Conservation (phyloP, 2,329 filamentous ascomycete genomes). For the Colletotrichum sp. region DNA sequence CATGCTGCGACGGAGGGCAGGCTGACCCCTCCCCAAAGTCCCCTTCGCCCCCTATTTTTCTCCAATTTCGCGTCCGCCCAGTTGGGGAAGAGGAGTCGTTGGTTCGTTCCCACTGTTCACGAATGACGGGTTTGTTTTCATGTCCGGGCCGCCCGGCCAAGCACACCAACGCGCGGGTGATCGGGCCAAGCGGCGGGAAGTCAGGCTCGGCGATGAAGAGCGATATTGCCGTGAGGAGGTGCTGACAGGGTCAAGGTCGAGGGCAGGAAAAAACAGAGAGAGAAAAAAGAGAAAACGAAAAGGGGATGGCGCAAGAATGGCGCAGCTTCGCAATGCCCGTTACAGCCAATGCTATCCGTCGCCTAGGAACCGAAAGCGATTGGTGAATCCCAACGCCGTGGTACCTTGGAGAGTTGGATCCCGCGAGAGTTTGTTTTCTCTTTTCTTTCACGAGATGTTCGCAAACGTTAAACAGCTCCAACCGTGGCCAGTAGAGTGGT, state of each 20-base stretch:
- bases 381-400: background rate
- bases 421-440: background rate
- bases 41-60: background rate
- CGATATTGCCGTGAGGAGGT: background rate
- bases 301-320: background rate
- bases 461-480: background rate
- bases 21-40: background rate
- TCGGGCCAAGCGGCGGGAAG: background rate
- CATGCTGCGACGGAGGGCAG: background rate
- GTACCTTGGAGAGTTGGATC: constrained; percentile 13
- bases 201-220: background rate
- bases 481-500: background rate
- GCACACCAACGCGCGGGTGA: background rate
- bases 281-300: background rate
- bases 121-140: background rate
- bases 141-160: constrained; percentile 7
- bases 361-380: background rate
- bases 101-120: background rate
- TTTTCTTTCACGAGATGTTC: background rate
- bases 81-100: background rate
- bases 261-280: background rate
- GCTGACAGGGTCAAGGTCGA: background rate
- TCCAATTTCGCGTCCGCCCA: background rate
- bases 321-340: background rate
- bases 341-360: background rate